These are phyloP conservation scores for Ogataea zsoltii DNA, from an alignment of 805 yeast genomes.

Conservation along the genomic window DNA sequence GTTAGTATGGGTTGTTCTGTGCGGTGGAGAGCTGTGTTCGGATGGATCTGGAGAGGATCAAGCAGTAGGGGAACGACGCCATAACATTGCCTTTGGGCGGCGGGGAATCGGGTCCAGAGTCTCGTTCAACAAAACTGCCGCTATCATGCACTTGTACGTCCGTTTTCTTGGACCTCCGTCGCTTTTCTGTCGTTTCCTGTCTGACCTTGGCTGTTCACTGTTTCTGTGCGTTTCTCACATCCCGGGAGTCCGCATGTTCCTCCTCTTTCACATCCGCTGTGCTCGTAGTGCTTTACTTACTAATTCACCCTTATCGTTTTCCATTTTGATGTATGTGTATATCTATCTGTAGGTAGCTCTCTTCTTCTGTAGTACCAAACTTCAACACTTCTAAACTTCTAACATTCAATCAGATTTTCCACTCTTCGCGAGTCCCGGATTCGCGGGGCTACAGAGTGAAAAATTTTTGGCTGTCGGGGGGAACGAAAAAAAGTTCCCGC, in stretches of 20 bases:
- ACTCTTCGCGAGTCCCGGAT: neutral
- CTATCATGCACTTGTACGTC: too few species aligned
- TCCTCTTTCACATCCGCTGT: too few species aligned
- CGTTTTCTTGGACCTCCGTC: too few species aligned
- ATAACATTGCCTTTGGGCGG: too few species aligned
- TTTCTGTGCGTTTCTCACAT: too few species aligned
- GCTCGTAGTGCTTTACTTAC: slow-evolving; percentile 70
- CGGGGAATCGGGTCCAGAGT: too few species aligned
- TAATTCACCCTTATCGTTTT: slow-evolving; percentile 99
- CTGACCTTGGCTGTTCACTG: too few species aligned
- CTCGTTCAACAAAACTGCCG: too few species aligned
- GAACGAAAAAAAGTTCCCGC: neutral
- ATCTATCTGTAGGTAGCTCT: slow-evolving; percentile 4
- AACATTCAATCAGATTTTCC: slow-evolving; percentile 3
- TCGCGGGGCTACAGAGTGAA: neutral
- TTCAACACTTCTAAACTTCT: slow-evolving; percentile 1
- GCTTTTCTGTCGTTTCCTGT: neutral
- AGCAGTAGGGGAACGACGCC: too few species aligned
- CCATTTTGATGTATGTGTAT: slow-evolving; percentile 65
- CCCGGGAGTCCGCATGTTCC: too few species aligned
- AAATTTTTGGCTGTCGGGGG: slow-evolving; percentile 4
- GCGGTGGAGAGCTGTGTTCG: neutral
- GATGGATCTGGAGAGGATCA: neutral
- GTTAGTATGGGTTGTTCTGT: slow-evolving; percentile 16
- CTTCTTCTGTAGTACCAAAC: neutral